A percentile compares a stretch with the other conserved stretches of the same genome.
Conservation (phyloP, 139 green algal genomes). For the Pleodorina starrii region DNA sequence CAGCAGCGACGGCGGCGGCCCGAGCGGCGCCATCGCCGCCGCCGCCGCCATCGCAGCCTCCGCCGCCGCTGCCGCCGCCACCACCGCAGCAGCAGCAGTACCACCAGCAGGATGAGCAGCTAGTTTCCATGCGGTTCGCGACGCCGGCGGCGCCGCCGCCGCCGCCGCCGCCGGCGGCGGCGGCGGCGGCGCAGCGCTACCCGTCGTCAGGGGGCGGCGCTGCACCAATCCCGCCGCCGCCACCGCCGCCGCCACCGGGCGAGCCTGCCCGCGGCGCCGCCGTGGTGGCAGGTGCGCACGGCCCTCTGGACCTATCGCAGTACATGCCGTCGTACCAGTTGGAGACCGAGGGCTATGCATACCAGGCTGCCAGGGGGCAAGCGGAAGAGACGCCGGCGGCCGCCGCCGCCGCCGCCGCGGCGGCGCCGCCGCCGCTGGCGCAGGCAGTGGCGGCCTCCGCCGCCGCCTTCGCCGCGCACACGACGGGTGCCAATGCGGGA, state of each 20-base stretch:
- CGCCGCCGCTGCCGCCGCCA: background rate
- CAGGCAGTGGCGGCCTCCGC: background rate
- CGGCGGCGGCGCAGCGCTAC: background rate
- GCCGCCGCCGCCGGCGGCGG: background rate
- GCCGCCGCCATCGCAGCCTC: background rate
- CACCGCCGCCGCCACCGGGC: background rate
- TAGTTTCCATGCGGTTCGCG: background rate
- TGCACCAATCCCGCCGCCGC: no score
- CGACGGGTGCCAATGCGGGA: no score
- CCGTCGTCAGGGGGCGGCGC: background rate
- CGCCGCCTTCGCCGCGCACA: no score
- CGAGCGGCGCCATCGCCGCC: background rate
- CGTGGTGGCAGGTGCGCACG: no score
- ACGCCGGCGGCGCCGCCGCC: background rate
- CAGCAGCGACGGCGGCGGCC: background rate
- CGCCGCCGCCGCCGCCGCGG: background rate
- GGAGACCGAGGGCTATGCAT: conserved; percentile 14
- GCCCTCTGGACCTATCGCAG: conserved; percentile 21
- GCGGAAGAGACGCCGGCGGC: background rate
- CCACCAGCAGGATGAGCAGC: background rate
- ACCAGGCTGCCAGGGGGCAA: no score
- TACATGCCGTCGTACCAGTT: conserved; percentile 41
- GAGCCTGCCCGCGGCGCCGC: background rate
- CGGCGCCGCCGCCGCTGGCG: background rate
- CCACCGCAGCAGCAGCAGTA: background rate